phyloP scores from a whole-genome alignment of 108 stramenopile species.

The Stephanodiscus minutulus region DNA sequence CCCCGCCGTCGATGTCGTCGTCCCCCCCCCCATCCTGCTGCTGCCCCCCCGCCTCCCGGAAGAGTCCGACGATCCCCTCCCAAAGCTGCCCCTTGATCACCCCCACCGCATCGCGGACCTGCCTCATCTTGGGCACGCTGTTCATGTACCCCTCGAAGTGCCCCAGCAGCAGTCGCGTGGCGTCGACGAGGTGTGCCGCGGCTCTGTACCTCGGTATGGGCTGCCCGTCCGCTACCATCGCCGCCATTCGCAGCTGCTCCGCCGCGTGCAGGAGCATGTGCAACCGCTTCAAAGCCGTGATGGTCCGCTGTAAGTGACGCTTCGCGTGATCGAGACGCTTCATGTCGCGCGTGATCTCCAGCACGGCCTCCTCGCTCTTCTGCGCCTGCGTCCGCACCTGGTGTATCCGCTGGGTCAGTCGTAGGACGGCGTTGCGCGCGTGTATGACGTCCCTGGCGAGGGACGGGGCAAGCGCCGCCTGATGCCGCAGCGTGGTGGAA shows the following conservation, averaged over 20 bases:
- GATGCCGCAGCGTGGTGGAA: constrained; percentile 71
- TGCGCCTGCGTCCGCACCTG: constrained; percentile 72
- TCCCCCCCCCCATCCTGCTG: constrained; percentile 35
- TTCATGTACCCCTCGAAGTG: constrained; percentile 83
- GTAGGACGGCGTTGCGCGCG: constrained; percentile 64
- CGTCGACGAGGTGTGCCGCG: constrained; percentile 92
- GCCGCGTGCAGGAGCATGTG: constrained; percentile 98
- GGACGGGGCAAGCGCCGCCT: constrained; percentile 62
- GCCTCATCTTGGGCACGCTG: constrained; percentile 66
- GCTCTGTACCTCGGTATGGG: constrained; percentile 81
- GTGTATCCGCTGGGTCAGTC: constrained; percentile 60
- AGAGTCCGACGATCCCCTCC: constrained; percentile 64
- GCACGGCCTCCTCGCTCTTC: constrained; percentile 74
- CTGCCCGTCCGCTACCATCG: constrained; percentile 29
- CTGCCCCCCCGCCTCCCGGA: constrained; percentile 73
- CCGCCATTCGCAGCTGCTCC: constrained; percentile 83
- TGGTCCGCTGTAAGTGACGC: constrained; percentile 93
- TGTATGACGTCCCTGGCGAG: constrained; percentile 72
- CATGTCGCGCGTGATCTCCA: constrained; percentile 93
- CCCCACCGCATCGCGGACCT: constrained; percentile 62
- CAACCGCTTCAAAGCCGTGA: constrained; percentile 95
- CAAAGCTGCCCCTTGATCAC: constrained; percentile 61
- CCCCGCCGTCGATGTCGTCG: constrained; percentile 17
- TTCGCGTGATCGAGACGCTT: constrained; percentile 97
- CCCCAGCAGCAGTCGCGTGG: constrained; percentile 82